phyloP scores from a whole-genome alignment of 202 grass and related monocot genomes.

The Digitaria exilis region DNA sequence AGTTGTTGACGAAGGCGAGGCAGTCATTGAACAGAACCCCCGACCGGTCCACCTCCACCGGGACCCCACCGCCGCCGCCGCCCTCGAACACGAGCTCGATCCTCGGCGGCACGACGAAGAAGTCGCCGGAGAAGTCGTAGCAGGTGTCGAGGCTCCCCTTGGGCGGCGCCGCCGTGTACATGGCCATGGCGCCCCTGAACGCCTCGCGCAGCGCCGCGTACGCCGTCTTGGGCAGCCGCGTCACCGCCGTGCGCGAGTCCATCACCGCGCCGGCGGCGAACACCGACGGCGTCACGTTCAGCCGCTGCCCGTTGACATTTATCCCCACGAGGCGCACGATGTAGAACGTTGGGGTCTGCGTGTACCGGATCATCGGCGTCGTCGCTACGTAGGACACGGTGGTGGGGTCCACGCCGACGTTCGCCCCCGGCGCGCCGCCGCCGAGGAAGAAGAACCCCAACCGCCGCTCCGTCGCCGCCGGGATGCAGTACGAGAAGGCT shows the following conservation, averaged over 20 bases:
- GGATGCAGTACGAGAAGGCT: conserved; percentile 50
- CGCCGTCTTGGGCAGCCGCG: conserved; percentile 28
- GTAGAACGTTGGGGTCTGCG: neutral
- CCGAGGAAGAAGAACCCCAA: conserved; percentile 14
- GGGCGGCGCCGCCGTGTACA: neutral
- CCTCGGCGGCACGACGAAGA: neutral
- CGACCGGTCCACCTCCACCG: conserved; percentile 10
- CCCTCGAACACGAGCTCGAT: conserved; percentile 35
- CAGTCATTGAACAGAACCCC: conserved; percentile 24
- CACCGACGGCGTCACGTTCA: neutral
- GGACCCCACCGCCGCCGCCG: neutral
- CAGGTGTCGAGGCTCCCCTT: conserved; percentile 43
- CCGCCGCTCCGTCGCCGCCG: neutral
- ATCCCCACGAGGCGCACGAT: neutral
- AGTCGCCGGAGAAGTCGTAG: conserved; percentile 33
- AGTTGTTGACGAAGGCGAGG: conserved; percentile 40
- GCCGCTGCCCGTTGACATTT: neutral
- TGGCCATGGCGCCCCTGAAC: conserved; percentile 33
- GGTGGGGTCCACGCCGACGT: neutral
- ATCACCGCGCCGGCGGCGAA: conserved; percentile 24
- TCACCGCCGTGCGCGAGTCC: conserved; percentile 35
- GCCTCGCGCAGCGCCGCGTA: conserved; percentile 26
- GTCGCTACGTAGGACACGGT: neutral
- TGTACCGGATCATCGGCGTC: conserved; percentile 6
- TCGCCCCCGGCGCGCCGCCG: neutral